Evolutionary conservation across 345 rosid species (phyloP).

Genomic region (Alliaria petiolata): DNA sequence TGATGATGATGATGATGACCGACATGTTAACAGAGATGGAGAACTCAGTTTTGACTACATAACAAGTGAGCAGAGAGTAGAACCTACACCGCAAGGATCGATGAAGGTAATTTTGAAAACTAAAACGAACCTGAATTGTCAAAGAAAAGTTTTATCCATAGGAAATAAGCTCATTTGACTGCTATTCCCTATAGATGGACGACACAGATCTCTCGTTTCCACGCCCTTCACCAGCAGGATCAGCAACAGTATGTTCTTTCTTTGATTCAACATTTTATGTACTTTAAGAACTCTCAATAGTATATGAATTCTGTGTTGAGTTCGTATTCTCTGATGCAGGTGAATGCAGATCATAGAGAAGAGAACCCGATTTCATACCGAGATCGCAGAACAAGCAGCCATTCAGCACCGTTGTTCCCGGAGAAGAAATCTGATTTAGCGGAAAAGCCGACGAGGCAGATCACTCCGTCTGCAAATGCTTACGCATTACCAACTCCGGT

Average conservation of each 20-base stretch:
- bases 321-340: slow-evolving; percentile 13
- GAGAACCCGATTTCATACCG: slow-evolving; percentile 13
- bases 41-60: slow-evolving; percentile 90
- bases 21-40: slow-evolving; percentile 49
- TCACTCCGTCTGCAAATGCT: slow-evolving; percentile 45
- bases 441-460: slow-evolving; percentile 48
- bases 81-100: slow-evolving; percentile 49
- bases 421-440: slow-evolving; percentile 57
- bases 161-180: not conserved
- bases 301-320: not conserved
- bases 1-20: slow-evolving; percentile 37
- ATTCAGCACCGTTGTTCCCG: slow-evolving; percentile 80
- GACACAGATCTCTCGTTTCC: slow-evolving; percentile 52
- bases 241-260: slow-evolving; percentile 52
- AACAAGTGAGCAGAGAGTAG: slow-evolving; percentile 46
- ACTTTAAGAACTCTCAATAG: not conserved
- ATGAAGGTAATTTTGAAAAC: slow-evolving; percentile 53
- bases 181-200: slow-evolving; percentile 47
- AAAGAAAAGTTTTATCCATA: not conserved
- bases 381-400: slow-evolving; percentile 48
- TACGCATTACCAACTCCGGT: slow-evolving; percentile 79
- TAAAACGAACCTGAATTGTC: not conserved
- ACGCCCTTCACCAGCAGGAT: slow-evolving; percentile 42
- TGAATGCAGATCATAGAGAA: slow-evolving; percentile 14
- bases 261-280: not conserved